These are phyloP conservation scores for Proliferodiscus dingleyae DNA, from an alignment of 2,329 filamentous ascomycete genomes.

Conservation along the genomic window DNA sequence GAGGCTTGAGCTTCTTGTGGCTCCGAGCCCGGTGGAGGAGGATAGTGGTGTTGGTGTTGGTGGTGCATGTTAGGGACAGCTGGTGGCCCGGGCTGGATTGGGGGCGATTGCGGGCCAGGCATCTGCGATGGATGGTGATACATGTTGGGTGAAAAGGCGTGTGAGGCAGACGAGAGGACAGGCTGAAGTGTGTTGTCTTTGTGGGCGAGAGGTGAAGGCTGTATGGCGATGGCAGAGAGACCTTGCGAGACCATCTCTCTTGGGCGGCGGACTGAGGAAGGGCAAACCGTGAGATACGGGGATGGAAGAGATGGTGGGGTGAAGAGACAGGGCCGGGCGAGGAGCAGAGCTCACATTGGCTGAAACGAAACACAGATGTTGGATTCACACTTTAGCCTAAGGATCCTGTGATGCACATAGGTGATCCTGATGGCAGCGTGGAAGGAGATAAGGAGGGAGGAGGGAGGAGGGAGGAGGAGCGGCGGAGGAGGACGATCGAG, in stretches of 20 bases:
- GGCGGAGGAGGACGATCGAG: neutral
- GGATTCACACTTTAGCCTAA: constrained; percentile 5
- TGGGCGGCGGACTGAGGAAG: neutral
- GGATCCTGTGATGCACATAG: constrained; percentile 1
- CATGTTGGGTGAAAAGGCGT: constrained; percentile 3
- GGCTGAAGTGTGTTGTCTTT: constrained; percentile 2
- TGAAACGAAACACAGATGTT: constrained; percentile 11
- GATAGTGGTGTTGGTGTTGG: constrained; percentile 10
- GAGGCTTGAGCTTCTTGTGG: constrained; percentile 14
- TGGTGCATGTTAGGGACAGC: constrained; percentile 5
- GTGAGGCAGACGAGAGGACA: neutral
- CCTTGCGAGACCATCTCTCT: constrained; percentile 15
- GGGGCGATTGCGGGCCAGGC: constrained; percentile 6
- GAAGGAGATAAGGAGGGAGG: neutral
- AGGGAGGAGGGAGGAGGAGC: neutral
- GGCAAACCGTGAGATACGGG: neutral
- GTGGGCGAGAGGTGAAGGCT: constrained; percentile 1
- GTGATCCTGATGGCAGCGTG: neutral
- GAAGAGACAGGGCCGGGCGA: constrained; percentile 9
- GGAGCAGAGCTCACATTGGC: constrained; percentile 17
- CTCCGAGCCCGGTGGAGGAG: constrained; percentile 11
- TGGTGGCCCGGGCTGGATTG: constrained; percentile 4
- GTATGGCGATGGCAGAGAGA: constrained; percentile 7
- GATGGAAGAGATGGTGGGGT: constrained; percentile 15
- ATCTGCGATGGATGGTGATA: constrained; percentile 9